Evolutionary conservation across 257 asterid genomes (phyloP).

Genomic region (Petrea volubilis): DNA sequence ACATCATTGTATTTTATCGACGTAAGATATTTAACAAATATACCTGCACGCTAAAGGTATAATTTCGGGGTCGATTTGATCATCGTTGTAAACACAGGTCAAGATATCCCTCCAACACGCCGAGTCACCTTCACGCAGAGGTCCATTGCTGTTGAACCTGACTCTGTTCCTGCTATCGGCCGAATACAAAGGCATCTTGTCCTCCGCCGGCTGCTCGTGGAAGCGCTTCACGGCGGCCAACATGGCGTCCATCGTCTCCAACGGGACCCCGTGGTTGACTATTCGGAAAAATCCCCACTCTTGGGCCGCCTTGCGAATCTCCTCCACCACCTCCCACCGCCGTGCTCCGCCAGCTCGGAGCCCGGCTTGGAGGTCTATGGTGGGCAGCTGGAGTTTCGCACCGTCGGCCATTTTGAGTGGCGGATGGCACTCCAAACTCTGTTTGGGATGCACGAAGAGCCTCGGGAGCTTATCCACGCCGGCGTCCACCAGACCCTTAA

Average conservation of each 20-base stretch:
- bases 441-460: constrained; percentile 29
- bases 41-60: constrained; percentile 32
- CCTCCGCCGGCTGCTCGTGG: constrained; percentile 37
- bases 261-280: constrained; percentile 37
- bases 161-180: constrained; percentile 24
- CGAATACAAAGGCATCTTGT: constrained; percentile 27
- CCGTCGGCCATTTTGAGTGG: not conserved
- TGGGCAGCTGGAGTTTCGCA: constrained; percentile 27
- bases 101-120: constrained; percentile 42
- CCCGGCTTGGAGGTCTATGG: constrained; percentile 32
- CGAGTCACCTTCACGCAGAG: constrained; percentile 12
- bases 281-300: constrained; percentile 46
- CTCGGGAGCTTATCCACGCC: constrained; percentile 28
- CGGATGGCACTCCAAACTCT: not conserved
- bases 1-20: too few species aligned
- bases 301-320: constrained; percentile 22
- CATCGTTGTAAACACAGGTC: constrained; percentile 20
- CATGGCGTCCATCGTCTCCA: constrained; percentile 39
- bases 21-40: too few species aligned
- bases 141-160: constrained; percentile 27
- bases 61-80: constrained; percentile 20
- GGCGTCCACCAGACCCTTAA: constrained; percentile 34
- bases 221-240: constrained; percentile 30
- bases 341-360: not conserved
- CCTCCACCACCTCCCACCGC: constrained; percentile 29